Conservation (phyloP, 208 protist species). For the Leishmania guyanensis region DNA sequence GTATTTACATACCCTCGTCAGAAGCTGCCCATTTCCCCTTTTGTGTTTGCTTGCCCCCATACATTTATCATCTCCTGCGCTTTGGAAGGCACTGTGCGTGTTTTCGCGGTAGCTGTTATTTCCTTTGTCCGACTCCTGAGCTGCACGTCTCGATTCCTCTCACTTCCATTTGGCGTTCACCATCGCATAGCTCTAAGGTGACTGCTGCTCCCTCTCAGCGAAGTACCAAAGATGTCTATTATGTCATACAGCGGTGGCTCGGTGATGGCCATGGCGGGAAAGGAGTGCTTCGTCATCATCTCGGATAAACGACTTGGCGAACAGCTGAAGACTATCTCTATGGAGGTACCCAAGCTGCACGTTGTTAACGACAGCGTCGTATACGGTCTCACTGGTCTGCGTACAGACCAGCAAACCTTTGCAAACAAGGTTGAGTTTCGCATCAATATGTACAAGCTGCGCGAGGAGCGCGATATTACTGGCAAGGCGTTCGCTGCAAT, state of each 20-base stretch:
- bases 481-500: conserved; percentile 86
- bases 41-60: too few species aligned
- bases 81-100: neutral
- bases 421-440: conserved; percentile 86
- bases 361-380: conserved; percentile 95
- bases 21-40: neutral
- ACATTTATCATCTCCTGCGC: conserved; percentile 1
- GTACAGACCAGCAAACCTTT: conserved; percentile 97
- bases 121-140: neutral
- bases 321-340: conserved; percentile 95
- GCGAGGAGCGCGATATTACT: conserved; percentile 89
- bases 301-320: conserved; percentile 96
- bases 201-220: neutral
- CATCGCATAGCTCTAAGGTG: neutral
- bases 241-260: conserved; percentile 97
- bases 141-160: neutral
- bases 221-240: conserved; percentile 82
- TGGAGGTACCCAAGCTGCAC: conserved; percentile 96
- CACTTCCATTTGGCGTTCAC: neutral
- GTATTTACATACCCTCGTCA: neutral
- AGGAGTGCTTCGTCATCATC: conserved; percentile 98
- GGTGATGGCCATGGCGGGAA: conserved; percentile 97
- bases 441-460: conserved; percentile 91
- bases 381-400: conserved; percentile 96
- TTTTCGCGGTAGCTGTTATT: neutral